phyloP scores from a whole-genome alignment of 306 rosid species.

The Quercus ilex region DNA sequence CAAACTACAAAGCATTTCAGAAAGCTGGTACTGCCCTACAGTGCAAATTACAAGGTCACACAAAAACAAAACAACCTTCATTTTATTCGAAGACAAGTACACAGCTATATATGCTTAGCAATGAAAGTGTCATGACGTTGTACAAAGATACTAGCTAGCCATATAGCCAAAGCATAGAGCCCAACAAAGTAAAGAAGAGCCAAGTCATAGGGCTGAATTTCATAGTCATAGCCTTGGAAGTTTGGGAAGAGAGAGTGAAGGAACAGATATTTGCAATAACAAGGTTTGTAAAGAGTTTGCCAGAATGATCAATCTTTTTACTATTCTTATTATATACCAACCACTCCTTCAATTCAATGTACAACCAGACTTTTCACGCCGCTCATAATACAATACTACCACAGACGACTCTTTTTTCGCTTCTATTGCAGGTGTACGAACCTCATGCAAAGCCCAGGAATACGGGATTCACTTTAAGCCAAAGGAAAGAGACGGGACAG shows the following conservation, averaged over 20 bases:
- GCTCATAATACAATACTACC: constrained; percentile 1
- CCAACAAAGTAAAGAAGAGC: constrained; percentile 11
- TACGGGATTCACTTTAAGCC: constrained; percentile 39
- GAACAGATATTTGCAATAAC: background rate
- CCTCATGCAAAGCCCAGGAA: constrained; percentile 52
- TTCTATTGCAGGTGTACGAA: constrained; percentile 18
- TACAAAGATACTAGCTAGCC: too few relatives aligned
- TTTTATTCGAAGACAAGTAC: background rate
- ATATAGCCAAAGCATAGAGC: constrained; percentile 19
- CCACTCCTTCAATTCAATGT: constrained; percentile 13
- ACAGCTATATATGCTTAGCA: too few relatives aligned
- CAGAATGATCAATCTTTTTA: constrained; percentile 48
- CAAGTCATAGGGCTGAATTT: constrained; percentile 18
- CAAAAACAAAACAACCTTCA: background rate
- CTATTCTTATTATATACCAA: constrained; percentile 34
- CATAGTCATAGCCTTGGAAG: constrained; percentile 36
- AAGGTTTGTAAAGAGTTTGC: constrained; percentile 11
- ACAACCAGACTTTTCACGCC: constrained; percentile 30
- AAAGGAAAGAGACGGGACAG: constrained; percentile 13
- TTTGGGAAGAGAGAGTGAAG: background rate
- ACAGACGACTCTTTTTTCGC: background rate
- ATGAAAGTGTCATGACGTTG: too few relatives aligned
- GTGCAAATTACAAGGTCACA: background rate
- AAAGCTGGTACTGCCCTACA: background rate
- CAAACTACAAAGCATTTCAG: background rate